Evolutionary conservation across 495 filamentous ascomycete species (phyloP), one percentile per base, ranked within the genome.

Genomic region (Ascodesmis nigricans): DNA sequence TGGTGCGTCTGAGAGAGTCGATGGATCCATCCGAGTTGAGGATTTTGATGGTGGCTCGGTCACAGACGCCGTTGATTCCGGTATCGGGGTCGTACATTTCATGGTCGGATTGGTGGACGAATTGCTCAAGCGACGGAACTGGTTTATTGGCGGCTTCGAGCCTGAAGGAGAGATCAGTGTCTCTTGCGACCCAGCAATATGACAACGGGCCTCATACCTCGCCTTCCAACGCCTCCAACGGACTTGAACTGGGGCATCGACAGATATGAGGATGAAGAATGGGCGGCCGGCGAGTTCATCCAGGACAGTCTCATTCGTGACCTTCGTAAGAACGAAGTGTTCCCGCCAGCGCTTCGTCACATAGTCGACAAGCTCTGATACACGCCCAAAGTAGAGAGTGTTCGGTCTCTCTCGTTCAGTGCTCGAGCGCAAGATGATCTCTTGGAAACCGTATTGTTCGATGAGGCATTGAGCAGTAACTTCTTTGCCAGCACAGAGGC

Each of bases 231-330:
- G 69, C 43, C 67, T 64, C 78, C 78, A 93, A 36, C 87, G 71
- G 16, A 80, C 60, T 37, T 63, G 70, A 3, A 91, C 62, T 1
- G 87, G 87, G 2, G 84, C 87, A 52, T 95, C 84, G 28, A 97
- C 69, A 50, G 76, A 82, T 39, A 95, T 64, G 10, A 95, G 67
- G 32, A 97, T 64, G 58, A 95, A 97, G 58, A 87, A 91, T 1
- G 87, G 87, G 8, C 87, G 71, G 16, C 72, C 62, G 22, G 67
- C 53, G 22, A 93, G 69, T 7, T 65, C 58, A 42, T 91, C 77
- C 1, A 91, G 59, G 5, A 73, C 63, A 1, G 39, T 39, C 20
- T 75, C 70, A 45, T 71, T 64, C 55, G 69, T 63, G 40, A 92
- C 73, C 46, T 80, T 70, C 15, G 77, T 81, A 0, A 75, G 87